Conservation (phyloP, 495 filamentous ascomycete species). For the Penicillium taxi region DNA sequence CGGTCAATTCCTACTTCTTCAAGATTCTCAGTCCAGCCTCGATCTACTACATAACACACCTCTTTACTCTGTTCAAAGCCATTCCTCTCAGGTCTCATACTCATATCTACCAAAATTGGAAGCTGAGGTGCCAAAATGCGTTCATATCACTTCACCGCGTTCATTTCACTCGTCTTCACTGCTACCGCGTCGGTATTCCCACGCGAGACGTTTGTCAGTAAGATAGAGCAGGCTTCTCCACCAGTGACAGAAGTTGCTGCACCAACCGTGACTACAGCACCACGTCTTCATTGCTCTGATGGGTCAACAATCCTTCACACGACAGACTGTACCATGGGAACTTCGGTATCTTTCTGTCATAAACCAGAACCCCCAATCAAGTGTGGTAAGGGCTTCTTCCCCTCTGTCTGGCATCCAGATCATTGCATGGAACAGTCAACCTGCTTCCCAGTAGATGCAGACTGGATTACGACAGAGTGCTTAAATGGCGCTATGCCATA, state of each 20-base stretch:
- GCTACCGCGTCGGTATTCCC: conserved; percentile 12
- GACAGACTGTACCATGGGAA: conserved; percentile 23
- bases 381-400: conserved; percentile 18
- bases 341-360: conserved; percentile 16
- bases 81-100: neutral
- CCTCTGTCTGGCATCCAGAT: conserved; percentile 24
- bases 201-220: conserved; percentile 2
- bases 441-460: conserved; percentile 18
- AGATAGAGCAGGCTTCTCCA: neutral
- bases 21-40: neutral
- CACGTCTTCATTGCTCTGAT: conserved; percentile 12
- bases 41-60: neutral
- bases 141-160: neutral
- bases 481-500: conserved; percentile 18
- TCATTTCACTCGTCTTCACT: neutral
- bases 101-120: too few species aligned
- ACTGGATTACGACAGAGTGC: conserved; percentile 23
- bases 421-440: conserved; percentile 20
- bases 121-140: too few species aligned
- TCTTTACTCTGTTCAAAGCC: neutral
- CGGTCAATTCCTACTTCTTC: neutral
- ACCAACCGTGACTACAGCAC: conserved; percentile 10
- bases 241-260: conserved; percentile 2
- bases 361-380: conserved; percentile 10
- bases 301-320: conserved; percentile 22